Conservation (phyloP, 2,329 filamentous ascomycete species). For the Exophiala sp. region DNA sequence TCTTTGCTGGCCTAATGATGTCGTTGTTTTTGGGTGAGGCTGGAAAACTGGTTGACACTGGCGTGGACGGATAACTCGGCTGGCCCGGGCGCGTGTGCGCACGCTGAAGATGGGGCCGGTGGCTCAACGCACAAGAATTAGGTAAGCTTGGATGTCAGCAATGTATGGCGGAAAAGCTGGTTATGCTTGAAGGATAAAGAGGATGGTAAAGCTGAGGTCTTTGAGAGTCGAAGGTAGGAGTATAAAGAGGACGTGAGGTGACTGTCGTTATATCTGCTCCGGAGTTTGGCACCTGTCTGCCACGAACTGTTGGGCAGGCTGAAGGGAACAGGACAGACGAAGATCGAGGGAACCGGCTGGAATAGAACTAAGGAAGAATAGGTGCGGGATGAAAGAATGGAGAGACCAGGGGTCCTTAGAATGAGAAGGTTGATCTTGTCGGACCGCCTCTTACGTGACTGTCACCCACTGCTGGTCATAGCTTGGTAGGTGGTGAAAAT, state of each 20-base stretch:
- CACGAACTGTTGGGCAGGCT: neutral
- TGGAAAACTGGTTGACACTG: conserved; percentile 16
- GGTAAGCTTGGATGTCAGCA: conserved; percentile 1
- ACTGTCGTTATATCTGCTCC: neutral
- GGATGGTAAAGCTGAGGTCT: neutral
- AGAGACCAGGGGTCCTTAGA: neutral
- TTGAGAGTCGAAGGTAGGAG: neutral
- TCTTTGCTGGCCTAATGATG: conserved; percentile 4
- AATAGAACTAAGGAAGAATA: neutral
- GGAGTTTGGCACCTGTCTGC: neutral
- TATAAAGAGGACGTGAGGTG: neutral
- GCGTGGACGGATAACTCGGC: conserved; percentile 8
- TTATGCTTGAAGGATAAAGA: neutral
- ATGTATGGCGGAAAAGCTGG: neutral
- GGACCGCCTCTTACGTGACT: neutral
- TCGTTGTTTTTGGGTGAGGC: conserved; percentile 20
- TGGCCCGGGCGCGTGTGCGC: conserved; percentile 3
- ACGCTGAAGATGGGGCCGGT: neutral
- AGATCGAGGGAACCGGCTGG: neutral
- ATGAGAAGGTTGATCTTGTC: neutral
- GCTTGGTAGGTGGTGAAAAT: too few species aligned
- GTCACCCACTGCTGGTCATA: neutral
- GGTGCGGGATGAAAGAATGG: neutral
- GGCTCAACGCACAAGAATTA: conserved; percentile 1
- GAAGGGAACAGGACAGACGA: neutral